A percentile compares a stretch with the other conserved stretches of the same genome.
phyloP scores from a whole-genome alignment of 2,329 filamentous ascomycete species.

The Monosporascus cannonballus region DNA sequence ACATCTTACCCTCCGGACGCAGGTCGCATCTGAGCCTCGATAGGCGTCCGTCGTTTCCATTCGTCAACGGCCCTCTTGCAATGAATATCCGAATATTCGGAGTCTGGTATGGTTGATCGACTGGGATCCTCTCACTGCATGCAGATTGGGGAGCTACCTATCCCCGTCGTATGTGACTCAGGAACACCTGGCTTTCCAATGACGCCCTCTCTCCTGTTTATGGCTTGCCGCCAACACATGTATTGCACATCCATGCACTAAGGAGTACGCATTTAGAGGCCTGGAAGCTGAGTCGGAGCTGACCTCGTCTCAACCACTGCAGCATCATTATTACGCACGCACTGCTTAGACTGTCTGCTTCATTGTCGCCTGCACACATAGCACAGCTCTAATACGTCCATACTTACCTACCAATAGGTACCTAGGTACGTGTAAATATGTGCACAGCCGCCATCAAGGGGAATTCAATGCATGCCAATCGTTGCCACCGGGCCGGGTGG shows the following conservation, averaged over 20 bases:
- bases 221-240: neutral
- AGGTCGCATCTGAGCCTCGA: neutral
- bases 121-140: neutral
- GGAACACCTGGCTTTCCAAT: slow-evolving; percentile 10
- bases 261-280: neutral
- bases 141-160: neutral
- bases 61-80: neutral
- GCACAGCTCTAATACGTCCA: slow-evolving; percentile 8
- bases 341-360: neutral
- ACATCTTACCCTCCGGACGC: neutral
- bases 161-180: slow-evolving; percentile 5
- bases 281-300: neutral
- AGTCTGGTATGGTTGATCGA: neutral
- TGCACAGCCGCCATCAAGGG: too few relatives aligned
- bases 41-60: neutral
- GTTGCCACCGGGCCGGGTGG: neutral
- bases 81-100: neutral
- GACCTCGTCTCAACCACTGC: neutral
- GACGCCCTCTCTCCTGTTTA: slow-evolving; percentile 1
- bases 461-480: neutral
- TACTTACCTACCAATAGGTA: slow-evolving; percentile 1
- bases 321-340: neutral
- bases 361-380: slow-evolving; percentile 2
- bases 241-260: neutral
- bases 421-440: neutral